phyloP scores from a whole-genome alignment of 2,329 filamentous ascomycete species.

The Ambrosiella cleistominuta region DNA sequence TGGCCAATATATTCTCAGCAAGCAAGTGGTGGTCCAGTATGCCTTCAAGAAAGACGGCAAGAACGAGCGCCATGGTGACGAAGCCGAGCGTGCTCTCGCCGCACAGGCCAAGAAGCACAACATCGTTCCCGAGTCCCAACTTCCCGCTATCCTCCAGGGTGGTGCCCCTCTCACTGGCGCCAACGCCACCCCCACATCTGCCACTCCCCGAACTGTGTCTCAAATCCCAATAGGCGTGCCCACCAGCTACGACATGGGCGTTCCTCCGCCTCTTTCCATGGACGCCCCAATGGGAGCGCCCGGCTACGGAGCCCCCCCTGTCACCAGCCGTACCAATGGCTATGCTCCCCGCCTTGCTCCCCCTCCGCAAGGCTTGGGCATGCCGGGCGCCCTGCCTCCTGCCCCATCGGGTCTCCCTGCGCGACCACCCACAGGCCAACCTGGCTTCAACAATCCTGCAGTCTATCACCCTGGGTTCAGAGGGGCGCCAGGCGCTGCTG shows the following conservation, averaged over 20 bases:
- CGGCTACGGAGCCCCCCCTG: background rate
- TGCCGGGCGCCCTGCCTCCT: slow-evolving; percentile 25
- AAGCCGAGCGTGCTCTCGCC: slow-evolving; percentile 80
- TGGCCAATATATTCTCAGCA: slow-evolving; percentile 91
- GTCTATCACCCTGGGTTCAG: slow-evolving; percentile 30
- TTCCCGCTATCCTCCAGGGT: slow-evolving; percentile 54
- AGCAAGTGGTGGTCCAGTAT: slow-evolving; percentile 91
- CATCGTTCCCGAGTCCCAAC: slow-evolving; percentile 61
- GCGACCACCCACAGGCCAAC: slow-evolving; percentile 20
- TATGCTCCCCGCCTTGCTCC: slow-evolving; percentile 10
- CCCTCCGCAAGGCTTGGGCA: slow-evolving; percentile 10
- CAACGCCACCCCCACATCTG: slow-evolving; percentile 16
- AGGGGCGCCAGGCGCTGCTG: slow-evolving; percentile 19
- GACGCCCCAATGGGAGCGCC: slow-evolving; percentile 16
- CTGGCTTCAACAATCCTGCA: slow-evolving; percentile 28
- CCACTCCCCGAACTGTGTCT: slow-evolving; percentile 16
- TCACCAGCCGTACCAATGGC: background rate
- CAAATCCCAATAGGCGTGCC: slow-evolving; percentile 23
- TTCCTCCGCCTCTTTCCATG: slow-evolving; percentile 16
- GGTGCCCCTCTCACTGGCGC: slow-evolving; percentile 15
- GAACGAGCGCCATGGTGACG: slow-evolving; percentile 86
- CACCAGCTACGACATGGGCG: background rate
- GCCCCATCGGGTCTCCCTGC: slow-evolving; percentile 33
- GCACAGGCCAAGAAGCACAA: slow-evolving; percentile 89
- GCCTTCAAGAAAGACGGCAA: slow-evolving; percentile 99